These are phyloP conservation scores for Coniochaeta sp. DNA, from an alignment of 2,329 filamentous ascomycete genomes.

Conservation along the genomic window DNA sequence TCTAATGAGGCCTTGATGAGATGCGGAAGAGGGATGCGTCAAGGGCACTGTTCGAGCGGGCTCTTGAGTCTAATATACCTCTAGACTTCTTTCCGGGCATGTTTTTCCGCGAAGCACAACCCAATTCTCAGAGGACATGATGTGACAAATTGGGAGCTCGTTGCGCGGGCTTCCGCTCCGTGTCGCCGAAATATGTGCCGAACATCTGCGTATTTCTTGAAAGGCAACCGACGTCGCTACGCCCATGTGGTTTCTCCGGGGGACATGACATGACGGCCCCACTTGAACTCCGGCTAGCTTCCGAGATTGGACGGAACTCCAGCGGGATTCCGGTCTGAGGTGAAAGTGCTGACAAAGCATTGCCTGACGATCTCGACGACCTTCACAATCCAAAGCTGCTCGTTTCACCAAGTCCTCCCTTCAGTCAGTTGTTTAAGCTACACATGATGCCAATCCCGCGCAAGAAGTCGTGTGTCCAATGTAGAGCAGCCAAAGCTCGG, in stretches of 20 bases:
- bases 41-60: too few species aligned
- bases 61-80: neutral
- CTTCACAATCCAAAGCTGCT: neutral
- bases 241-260: neutral
- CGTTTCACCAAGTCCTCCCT: neutral
- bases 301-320: neutral
- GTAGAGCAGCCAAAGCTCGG: constrained; percentile 16
- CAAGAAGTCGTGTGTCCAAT: constrained; percentile 16
- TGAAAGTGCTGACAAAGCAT: neutral
- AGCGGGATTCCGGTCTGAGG: neutral
- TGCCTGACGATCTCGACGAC: neutral
- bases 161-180: neutral
- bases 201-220: neutral
- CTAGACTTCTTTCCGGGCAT: neutral
- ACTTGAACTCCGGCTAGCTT: neutral
- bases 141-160: neutral
- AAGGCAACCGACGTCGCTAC: neutral
- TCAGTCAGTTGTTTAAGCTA: neutral
- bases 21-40: too few species aligned
- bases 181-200: neutral
- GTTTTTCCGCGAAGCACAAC: neutral
- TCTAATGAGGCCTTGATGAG: too few species aligned
- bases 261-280: neutral
- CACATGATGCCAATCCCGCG: constrained; percentile 15
- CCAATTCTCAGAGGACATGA: neutral